Evolutionary conservation across 805 yeast species (phyloP), one percentile per base, ranked within the genome.

Genomic region (Pichia sporocuriosa): DNA sequence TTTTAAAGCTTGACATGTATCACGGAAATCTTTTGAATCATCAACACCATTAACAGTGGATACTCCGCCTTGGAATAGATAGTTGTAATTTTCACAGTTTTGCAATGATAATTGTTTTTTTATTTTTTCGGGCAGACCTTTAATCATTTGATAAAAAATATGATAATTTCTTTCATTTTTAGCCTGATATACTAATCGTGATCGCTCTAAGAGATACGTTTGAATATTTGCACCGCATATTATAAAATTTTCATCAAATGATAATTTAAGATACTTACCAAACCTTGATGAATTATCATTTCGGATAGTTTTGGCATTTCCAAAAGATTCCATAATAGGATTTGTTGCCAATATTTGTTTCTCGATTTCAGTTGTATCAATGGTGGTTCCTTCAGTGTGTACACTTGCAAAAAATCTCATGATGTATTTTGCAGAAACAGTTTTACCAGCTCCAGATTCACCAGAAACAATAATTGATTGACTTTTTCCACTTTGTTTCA

Each of bases 381-480:
- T 26, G 28, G 90, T 81, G 79, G 88, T 81, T 6, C 58, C 56
- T 45, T 68, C 68, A 8, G 64, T 57, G 45, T 89, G 96, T 11
- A 90, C 97, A 19, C 94, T 80, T 2, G 97, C 97, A 61, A 90
- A 89, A 63, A 89, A 90, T 61, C 97, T 78, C 97, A 90, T 90
- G 49, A 90, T 90, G 63, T 85, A 90, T 62, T 90, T 90, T 24
- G 98, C 98, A 48, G 93, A 81, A 31, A 90, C 97, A 2, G 97
- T 93, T 58, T 90, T 93, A 62, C 98, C 98, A 20, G 98, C 97
- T 63, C 98, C 98, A 7, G 96, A 85, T 65, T 90, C 98, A 63
- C 98, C 98, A 51, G 89, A 79, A n/a, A 90, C 97, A 12, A 90
- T 96, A 45, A 90, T 89, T 1, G 98, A 89, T 66, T 90, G 97